Percentiles rank a stretch among this genome's conserved stretches.
phyloP scores from a whole-genome alignment of 2,329 filamentous ascomycete species.

The Elsinoe perseae region DNA sequence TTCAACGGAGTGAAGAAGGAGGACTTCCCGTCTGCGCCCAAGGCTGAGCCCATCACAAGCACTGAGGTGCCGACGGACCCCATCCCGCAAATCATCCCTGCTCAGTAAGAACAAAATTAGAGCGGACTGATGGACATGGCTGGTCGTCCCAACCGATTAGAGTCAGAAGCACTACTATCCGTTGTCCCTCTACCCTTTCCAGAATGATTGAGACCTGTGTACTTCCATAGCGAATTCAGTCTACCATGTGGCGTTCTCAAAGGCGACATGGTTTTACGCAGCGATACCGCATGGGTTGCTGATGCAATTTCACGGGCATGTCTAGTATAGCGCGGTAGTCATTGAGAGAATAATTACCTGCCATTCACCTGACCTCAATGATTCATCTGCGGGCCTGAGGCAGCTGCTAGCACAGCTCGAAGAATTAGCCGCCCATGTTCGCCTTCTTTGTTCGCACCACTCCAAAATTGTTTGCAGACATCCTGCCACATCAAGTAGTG shows the following conservation, averaged over 20 bases:
- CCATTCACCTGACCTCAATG: not conserved
- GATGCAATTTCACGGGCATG: not conserved
- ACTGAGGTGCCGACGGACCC: constrained; percentile 4
- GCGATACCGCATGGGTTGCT: not conserved
- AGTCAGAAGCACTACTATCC: no score
- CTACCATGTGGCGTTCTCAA: not conserved
- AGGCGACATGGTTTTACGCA: not conserved
- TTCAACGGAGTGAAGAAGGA: constrained; percentile 18
- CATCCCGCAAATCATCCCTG: constrained; percentile 2
- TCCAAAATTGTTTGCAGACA: no score
- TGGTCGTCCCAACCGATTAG: not conserved
- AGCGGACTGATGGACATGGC: not conserved
- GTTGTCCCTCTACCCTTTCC: not conserved
- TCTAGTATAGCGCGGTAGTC: constrained; percentile 6
- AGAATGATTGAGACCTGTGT: not conserved
- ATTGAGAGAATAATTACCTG: not conserved
- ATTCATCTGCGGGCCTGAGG: not conserved
- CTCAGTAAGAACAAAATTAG: not conserved
- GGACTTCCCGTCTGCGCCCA: constrained; percentile 22
- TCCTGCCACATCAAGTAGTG: no score
- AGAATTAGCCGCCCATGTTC: not conserved
- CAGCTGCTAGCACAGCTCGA: not conserved
- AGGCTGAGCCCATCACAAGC: not conserved
- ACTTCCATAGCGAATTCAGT: not conserved
- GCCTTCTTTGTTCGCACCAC: not conserved